phyloP scores from a whole-genome alignment of 192 early-diverging fungal species.

The Geosiphon pyriformis region DNA sequence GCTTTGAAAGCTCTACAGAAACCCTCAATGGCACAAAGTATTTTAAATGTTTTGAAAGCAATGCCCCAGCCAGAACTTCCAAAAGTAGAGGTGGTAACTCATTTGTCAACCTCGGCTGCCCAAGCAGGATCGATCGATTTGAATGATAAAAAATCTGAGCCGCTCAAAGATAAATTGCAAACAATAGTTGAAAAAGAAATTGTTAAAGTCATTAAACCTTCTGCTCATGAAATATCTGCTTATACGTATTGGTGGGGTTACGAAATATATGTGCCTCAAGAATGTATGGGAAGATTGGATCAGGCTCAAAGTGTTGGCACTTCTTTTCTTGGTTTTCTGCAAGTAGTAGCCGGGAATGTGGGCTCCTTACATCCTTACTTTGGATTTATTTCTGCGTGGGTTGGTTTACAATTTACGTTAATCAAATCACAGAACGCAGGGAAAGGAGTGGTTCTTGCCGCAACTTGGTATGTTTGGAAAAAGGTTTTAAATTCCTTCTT shows the following conservation, averaged over 20 bases:
- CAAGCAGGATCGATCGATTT: neutral
- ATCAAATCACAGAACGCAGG: slow-evolving; percentile 37
- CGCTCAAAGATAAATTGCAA: neutral
- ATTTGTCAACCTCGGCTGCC: neutral
- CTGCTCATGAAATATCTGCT: slow-evolving; percentile 25
- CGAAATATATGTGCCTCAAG: slow-evolving; percentile 36
- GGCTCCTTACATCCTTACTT: slow-evolving; percentile 28
- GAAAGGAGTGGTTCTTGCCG: slow-evolving; percentile 35
- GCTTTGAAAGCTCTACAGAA: slow-evolving; percentile 40
- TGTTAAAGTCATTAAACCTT: slow-evolving; percentile 3
- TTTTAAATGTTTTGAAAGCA: slow-evolving; percentile 34
- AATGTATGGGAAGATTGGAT: slow-evolving; percentile 32
- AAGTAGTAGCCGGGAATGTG: slow-evolving; percentile 18
- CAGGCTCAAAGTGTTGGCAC: slow-evolving; percentile 31
- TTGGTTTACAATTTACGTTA: slow-evolving; percentile 34
- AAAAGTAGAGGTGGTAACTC: neutral
- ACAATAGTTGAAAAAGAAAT: neutral
- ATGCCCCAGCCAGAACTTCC: slow-evolving; percentile 33
- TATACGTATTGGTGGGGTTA: slow-evolving; percentile 40
- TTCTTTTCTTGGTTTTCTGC: slow-evolving; percentile 31
- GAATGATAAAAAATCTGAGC: neutral
- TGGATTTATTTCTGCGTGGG: slow-evolving; percentile 40
- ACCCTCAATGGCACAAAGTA: slow-evolving; percentile 21
- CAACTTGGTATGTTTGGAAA: slow-evolving; percentile 32
- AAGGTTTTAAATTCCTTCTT: neutral